These are phyloP conservation scores for Dinochytrium kinnereticum DNA, from an alignment of 371 early-diverging fungal genomes.

Conservation along the genomic window DNA sequence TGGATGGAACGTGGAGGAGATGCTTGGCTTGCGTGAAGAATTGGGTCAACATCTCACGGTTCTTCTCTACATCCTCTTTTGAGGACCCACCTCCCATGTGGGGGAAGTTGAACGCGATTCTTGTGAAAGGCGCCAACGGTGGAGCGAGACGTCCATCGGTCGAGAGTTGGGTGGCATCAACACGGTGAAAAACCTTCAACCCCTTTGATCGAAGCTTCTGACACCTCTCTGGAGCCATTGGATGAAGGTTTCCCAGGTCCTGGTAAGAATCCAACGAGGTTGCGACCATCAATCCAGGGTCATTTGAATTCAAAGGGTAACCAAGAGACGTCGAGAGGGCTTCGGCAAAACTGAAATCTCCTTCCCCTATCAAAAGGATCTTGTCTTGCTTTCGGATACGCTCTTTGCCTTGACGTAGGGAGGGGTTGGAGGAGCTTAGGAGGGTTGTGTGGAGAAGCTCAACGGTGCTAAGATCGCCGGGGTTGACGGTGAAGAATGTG, in stretches of 20 bases:
- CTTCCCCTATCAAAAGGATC: conserved; percentile 49
- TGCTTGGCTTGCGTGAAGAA: conserved; percentile 29
- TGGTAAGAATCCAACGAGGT: conserved; percentile 38
- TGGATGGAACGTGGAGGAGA: conserved; percentile 11
- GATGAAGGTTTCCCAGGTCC: conserved; percentile 31
- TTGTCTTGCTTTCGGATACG: conserved; percentile 7
- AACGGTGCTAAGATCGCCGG: not conserved
- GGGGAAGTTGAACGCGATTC: conserved; percentile 48
- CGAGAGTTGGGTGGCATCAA: conserved; percentile 36
- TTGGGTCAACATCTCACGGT: conserved; percentile 28
- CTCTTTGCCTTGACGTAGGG: not conserved
- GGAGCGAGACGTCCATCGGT: conserved; percentile 19
- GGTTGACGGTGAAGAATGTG: conserved; percentile 22
- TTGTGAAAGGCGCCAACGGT: conserved; percentile 17
- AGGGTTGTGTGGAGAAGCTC: not conserved
- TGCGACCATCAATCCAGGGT: conserved; percentile 31
- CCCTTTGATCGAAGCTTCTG: conserved; percentile 1
- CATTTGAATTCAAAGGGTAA: not conserved
- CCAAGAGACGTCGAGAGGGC: conserved; percentile 38
- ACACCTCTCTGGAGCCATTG: conserved; percentile 3
- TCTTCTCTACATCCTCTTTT: conserved; percentile 31
- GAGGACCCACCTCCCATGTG: conserved; percentile 39
- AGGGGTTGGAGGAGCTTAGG: conserved; percentile 13
- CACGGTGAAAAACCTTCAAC: conserved; percentile 27
- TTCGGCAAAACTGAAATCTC: conserved; percentile 44